Base-by-base conservation (phyloP, 768 basidiomycete genomes). In the Lactifluus piperatus region DNA sequence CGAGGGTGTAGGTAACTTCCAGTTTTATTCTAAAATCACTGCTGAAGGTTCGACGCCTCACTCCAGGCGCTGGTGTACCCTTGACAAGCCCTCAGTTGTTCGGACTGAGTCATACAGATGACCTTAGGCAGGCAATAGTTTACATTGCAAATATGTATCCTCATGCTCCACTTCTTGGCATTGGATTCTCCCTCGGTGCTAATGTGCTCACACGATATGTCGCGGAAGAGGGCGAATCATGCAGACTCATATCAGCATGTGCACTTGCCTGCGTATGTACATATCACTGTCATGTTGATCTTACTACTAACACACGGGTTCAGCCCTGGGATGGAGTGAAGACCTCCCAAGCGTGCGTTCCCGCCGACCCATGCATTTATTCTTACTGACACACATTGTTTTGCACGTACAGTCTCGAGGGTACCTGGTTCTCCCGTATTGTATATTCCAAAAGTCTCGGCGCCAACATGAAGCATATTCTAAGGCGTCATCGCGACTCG, bases 111-210 rank as follows among this genome's bases (percentile, higher is more conserved):
- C 81, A 91, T 62, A 97, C 94, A 6, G 85, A 94, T 63, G 95
- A 99, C 73, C 77, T 94, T 36, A 84, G 92, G 24, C 81, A 83
- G 60, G 88, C 91, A 1, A n/a, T n/a, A n/a, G n/a, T n/a, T n/a
- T n/a, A n/a, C n/a, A n/a, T n/a, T n/a, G n/a, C n/a, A n/a, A n/a
- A 71, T 97, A 47, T 76, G 60, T 94, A 85, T 65, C 94, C 95
- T 1, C 73, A 79, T 14, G 91, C 95, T 0, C 89, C 87, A 7
- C 74, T 97, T 37, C 72, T 95, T 18, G 95, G 90, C 11, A 71
- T 97, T 9, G 92, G 94, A 4, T 99, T 95, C 76, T 95, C 93
- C 5, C 81, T 99, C 37, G 95, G 95, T 43, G 89, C n/a, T n/a
- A n/a, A n/a, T n/a, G n/a, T n/a, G n/a, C n/a, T n/a, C n/a, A n/a